Percentiles rank a stretch among this genome's conserved stretches.
Evolutionary conservation across 306 rosid species (phyloP).

Genomic region (Cercis canadensis): DNA sequence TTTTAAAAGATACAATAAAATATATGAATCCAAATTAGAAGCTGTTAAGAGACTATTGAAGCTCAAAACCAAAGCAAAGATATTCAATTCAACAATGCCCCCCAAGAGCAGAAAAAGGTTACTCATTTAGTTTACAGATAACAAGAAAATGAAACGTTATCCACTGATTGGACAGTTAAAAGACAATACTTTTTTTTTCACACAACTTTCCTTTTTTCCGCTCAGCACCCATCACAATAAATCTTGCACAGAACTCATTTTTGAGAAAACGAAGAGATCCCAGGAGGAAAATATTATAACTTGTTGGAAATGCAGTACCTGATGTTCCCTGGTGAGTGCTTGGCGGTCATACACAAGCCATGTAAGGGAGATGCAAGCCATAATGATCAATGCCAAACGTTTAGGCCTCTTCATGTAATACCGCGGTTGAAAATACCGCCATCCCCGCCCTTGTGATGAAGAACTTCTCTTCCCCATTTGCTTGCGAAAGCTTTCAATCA

Average conservation of each 20-base stretch:
- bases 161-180: neutral
- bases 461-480: conserved; percentile 53
- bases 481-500: neutral
- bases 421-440: conserved; percentile 51
- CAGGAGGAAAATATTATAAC: neutral
- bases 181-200: too few species aligned
- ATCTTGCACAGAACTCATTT: too few species aligned
- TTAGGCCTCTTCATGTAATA: conserved; percentile 53
- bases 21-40: neutral
- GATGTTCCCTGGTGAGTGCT: conserved; percentile 38
- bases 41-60: neutral
- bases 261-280: neutral
- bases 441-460: conserved; percentile 31
- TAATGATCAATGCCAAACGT: conserved; percentile 40
- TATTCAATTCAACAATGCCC: neutral
- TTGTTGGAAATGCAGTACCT: conserved; percentile 4
- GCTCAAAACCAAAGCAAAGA: conserved; percentile 4
- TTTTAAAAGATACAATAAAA: neutral
- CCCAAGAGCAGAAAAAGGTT: neutral
- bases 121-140: too few species aligned
- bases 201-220: too few species aligned
- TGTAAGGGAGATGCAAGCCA: conserved; percentile 39
- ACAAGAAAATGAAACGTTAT: too few species aligned
- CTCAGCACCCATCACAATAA: too few species aligned
- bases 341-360: conserved; percentile 50